Base-by-base conservation (phyloP, 2,329 filamentous ascomycete species). In the Colletotrichum tabaci region DNA sequence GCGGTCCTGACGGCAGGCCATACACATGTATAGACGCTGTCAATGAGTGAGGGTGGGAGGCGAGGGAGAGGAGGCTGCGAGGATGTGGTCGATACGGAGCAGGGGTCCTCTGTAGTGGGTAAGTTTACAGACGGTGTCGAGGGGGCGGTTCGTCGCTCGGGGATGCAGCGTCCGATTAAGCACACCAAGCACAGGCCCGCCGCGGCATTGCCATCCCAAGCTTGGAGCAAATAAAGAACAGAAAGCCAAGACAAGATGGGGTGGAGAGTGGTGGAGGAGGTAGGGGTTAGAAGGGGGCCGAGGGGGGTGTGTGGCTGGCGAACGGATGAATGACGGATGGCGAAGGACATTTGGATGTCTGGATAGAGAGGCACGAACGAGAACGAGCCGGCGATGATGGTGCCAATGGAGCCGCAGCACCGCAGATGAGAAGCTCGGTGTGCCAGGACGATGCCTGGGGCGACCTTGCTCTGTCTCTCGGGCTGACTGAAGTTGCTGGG, bases 141-240 rank as follows among this genome's bases (percentile, higher is more conserved):
- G 57, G 46, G 64, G 50, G 52, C 50, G 52, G 68, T 68, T 71
- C 58, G 65, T 63, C 40, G 52, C 65, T 68, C 68, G 58, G 68
- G 68, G 68, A 71, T 23, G 42, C 52, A 68, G 70, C 60, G 70
- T 72, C 70, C 70, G 70, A 72, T 72, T 66, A 70, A 73, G 68
- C 73, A 71, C 64, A 26, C 65, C 52, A 68, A 76, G 76, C 75
- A 72, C 71, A 65, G 74, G 67, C 65, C 68, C 64, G 53, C 46
- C n/a, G 46, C 60, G 60, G 70, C 66, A 66, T 72, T 74, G 71
- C 73, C 77, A 73, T 78, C 76, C 74, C 73, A 76, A 74, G 71
- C 73, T 67, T 23, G 56, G 66, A 26, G 50, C 64, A 70, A 73
- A 66, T 61, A 61, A 74, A 67, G 67, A 67, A 73, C 52, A 61